Percentiles rank a stretch among this genome's conserved stretches.
Evolutionary conservation across 2,329 filamentous ascomycete species (phyloP).

Genomic region (Knoxdaviesia capensis): DNA sequence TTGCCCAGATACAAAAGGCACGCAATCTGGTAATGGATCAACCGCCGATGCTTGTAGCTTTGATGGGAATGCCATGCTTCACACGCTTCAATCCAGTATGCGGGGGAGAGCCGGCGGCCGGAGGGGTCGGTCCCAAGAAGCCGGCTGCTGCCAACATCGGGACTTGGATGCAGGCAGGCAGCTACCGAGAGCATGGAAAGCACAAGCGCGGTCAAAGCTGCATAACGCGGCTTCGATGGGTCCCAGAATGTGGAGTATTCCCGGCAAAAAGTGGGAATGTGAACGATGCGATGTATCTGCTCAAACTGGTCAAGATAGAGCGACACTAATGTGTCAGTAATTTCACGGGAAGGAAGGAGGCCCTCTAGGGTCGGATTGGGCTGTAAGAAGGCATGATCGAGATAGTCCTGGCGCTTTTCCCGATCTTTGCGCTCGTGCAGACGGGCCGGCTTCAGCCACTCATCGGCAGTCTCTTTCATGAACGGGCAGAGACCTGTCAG

Average conservation of each 20-base stretch:
- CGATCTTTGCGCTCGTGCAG: constrained; percentile 35
- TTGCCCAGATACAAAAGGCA: constrained; percentile 41
- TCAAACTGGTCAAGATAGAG: constrained; percentile 35
- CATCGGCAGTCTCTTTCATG: constrained; percentile 41
- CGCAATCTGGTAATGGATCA: constrained; percentile 39
- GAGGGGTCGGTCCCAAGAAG: constrained; percentile 36
- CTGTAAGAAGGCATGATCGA: constrained; percentile 26
- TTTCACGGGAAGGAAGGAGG: constrained; percentile 24
- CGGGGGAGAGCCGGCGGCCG: constrained; percentile 30
- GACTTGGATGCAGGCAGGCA: constrained; percentile 31
- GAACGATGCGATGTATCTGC: constrained; percentile 34
- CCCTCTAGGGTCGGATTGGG: constrained; percentile 28
- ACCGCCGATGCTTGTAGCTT: constrained; percentile 38
- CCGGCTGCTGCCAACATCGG: constrained; percentile 18
- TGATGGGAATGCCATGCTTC: constrained; percentile 33
- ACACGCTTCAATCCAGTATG: constrained; percentile 34
- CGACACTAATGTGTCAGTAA: constrained; percentile 25
- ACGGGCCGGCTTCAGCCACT: constrained; percentile 38
- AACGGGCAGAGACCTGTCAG: constrained; percentile 36
- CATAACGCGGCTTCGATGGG: constrained; percentile 20
- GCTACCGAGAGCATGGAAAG: constrained; percentile 41
- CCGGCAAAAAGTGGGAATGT: constrained; percentile 36
- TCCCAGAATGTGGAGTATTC: constrained; percentile 37
- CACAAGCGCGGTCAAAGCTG: constrained; percentile 34
- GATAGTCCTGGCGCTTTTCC: constrained; percentile 28